Base-by-base conservation (phyloP, 371 early-diverging fungal species). In the Mortierella sp. region DNA sequence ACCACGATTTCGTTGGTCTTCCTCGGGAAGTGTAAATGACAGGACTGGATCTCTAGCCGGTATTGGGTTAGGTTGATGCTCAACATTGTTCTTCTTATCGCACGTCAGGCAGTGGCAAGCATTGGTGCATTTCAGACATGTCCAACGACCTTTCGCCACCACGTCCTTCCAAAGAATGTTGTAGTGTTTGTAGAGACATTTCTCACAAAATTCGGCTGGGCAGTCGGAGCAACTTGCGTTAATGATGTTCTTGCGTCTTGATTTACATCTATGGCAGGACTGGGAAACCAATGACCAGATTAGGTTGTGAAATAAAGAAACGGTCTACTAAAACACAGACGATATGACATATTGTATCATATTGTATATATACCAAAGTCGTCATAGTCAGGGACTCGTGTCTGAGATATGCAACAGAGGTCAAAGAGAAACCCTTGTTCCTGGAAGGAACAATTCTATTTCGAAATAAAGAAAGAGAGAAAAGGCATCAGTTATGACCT, bases 1-100 rank as follows among this genome's bases (percentile, higher is more conserved):
- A 0, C 74, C 79, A 2, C 74, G 53, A 48, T 78, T 78, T 22
- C 74, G 61, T 1, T 47, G 13, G 33, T 74, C 70, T 0, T 78
- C 79, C 2, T 73, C 70, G 0, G 79, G 79, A 28, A 67, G 69
- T 3, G 70, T 66, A 58, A 74, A 78, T 67, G 50, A 45, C 22
- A 69, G 8, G 1, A 63, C 47, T 9, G 24, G 61, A 9, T 16
- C 11, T 19, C 32, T 47, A 16, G 0, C 32, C 10, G 58, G 4
- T 22, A 9, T 19, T 33, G 1, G 11, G 16, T 32, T 63, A 16
- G 24, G 1, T 15, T 22, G 47, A 43, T 43, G 64, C 38, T 61
- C 55, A 21, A 48, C 24, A 21, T 38, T 57, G 24, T 48, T 41
- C 41, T 41, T 60, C 47, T 21, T 68, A 52, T 63, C 66, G 22